Percentiles rank a stretch among this genome's conserved stretches.
Conservation (phyloP, 192 early-diverging fungal species). For the Chytriomyces sp. region DNA sequence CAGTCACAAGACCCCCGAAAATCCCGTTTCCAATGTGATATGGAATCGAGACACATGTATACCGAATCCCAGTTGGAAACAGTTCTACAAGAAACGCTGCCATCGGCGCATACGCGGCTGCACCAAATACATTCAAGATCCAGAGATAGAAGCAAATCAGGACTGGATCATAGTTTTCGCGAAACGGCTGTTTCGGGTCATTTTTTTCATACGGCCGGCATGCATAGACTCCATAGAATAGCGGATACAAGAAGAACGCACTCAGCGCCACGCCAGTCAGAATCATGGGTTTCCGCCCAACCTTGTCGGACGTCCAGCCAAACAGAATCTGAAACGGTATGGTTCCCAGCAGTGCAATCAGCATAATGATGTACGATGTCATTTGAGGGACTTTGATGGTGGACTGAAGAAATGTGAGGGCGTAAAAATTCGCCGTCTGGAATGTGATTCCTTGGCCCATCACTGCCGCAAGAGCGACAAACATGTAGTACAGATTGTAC, state of each 20-base stretch:
- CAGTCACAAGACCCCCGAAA: slow-evolving; percentile 32
- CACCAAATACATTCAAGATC: slow-evolving; percentile 14
- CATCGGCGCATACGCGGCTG: slow-evolving; percentile 40
- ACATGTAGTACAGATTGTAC: slow-evolving; percentile 20
- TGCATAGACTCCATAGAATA: slow-evolving; percentile 23
- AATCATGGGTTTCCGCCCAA: slow-evolving; percentile 37
- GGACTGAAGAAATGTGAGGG: slow-evolving; percentile 4
- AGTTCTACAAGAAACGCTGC: slow-evolving; percentile 44
- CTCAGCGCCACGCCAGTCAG: slow-evolving; percentile 24
- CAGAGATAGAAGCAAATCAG: slow-evolving; percentile 16
- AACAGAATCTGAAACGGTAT: slow-evolving; percentile 31
- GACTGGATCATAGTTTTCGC: slow-evolving; percentile 18
- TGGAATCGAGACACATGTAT: slow-evolving; percentile 7
- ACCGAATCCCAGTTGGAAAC: slow-evolving; percentile 41
- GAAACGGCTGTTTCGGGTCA: slow-evolving; percentile 1
- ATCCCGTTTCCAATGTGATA: slow-evolving; percentile 40
- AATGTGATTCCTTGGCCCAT: slow-evolving; percentile 35
- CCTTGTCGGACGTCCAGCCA: slow-evolving; percentile 36
- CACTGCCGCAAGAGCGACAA: slow-evolving; percentile 17
- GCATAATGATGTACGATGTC: slow-evolving; percentile 20
- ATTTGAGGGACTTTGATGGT: neutral
- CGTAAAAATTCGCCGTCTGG: slow-evolving; percentile 17
- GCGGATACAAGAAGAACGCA: slow-evolving; percentile 31
- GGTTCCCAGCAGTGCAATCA: slow-evolving; percentile 15
- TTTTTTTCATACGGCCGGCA: slow-evolving; percentile 30